Conservation (phyloP, 2,329 filamentous ascomycete species). For the Diaporthe citrichinensis region DNA sequence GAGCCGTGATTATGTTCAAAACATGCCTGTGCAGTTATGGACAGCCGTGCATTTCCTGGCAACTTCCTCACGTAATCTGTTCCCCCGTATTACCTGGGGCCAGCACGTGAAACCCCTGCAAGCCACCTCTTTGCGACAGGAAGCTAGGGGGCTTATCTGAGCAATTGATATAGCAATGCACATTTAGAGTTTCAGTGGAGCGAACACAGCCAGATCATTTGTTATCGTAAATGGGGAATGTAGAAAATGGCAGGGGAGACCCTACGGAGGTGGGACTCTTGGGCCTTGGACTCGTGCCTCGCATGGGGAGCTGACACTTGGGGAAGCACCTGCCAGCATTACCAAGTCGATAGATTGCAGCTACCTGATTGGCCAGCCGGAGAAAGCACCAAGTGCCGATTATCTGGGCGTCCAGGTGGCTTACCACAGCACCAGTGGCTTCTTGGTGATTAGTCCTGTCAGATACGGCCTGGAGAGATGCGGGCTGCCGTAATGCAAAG, state of each 20-base stretch:
- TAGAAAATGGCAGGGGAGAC: not conserved
- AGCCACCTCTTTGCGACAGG: too few relatives aligned
- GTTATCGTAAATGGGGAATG: slow-evolving; percentile 33
- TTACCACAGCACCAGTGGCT: not conserved
- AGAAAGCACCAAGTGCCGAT: not conserved
- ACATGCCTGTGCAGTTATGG: too few relatives aligned
- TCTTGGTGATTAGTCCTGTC: not conserved
- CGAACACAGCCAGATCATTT: not conserved
- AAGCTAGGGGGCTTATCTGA: not conserved
- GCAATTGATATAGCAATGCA: not conserved
- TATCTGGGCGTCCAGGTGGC: not conserved
- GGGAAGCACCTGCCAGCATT: not conserved
- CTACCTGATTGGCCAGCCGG: not conserved
- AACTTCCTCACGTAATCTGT: not conserved
- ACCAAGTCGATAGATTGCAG: not conserved
- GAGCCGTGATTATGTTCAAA: not conserved
- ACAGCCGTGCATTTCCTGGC: not conserved
- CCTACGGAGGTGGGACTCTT: not conserved
- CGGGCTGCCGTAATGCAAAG: not conserved
- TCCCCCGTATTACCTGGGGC: not conserved
- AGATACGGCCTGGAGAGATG: not conserved
- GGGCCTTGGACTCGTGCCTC: not conserved
- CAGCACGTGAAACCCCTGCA: not conserved
- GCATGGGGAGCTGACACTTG: not conserved
- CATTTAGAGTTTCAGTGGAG: not conserved